Evolutionary conservation across 768 basidiomycete species (phyloP).

Genomic region (Leccinum imitatum): DNA sequence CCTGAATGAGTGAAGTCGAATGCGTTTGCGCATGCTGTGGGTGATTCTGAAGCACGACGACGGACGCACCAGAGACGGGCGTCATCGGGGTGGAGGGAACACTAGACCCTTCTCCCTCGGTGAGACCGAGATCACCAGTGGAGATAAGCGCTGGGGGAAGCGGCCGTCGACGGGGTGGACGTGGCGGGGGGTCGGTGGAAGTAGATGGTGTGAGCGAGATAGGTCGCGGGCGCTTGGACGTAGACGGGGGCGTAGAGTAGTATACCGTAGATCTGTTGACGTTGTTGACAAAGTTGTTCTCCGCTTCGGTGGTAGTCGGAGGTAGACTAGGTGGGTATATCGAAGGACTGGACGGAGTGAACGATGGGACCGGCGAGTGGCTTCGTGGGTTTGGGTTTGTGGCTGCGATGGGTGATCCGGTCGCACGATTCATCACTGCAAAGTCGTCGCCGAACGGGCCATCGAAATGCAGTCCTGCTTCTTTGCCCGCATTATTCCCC

Average conservation of each 20-base stretch:
- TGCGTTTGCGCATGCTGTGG: neutral
- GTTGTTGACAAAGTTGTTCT: neutral
- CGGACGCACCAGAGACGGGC: neutral
- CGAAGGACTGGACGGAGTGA: constrained; percentile 48
- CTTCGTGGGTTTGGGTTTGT: neutral
- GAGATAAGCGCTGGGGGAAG: neutral
- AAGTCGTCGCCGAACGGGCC: constrained; percentile 3
- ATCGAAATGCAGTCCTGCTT: neutral
- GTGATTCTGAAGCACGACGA: neutral
- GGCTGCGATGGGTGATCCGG: constrained; percentile 24
- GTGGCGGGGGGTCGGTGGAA: neutral
- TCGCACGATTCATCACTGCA: constrained; percentile 13
- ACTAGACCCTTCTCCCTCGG: neutral
- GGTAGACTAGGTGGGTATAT: constrained; percentile 49
- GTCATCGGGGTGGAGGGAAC: neutral
- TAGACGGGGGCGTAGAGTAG: neutral
- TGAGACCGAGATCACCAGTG: neutral
- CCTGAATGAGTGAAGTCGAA: neutral
- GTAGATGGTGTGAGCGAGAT: neutral
- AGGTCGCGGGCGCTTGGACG: neutral
- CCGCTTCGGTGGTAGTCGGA: constrained; percentile 19
- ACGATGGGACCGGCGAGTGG: constrained; percentile 22
- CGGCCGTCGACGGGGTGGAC: neutral
- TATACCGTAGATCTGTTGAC: constrained; percentile 18
- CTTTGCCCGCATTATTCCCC: neutral